Conservation (phyloP, 2,329 filamentous ascomycete species). For the Tolypocladium inflatum region DNA sequence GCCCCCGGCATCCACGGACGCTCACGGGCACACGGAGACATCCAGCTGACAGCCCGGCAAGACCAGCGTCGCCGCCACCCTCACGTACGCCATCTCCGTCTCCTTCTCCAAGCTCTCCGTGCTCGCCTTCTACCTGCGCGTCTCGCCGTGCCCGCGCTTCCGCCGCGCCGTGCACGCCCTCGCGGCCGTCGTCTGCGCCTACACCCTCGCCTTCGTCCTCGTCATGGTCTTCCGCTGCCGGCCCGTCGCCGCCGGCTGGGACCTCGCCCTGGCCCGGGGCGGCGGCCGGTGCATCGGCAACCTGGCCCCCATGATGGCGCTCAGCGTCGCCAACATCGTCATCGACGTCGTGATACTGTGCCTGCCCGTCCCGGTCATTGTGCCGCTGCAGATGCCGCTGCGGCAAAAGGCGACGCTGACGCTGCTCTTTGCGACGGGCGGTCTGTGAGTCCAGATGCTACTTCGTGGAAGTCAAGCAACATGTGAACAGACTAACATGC, state of each 20-base stretch:
- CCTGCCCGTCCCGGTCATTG: constrained; percentile 33
- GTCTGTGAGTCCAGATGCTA: constrained; percentile 11
- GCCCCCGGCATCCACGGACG: background rate
- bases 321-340: constrained; percentile 28
- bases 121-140: constrained; percentile 31
- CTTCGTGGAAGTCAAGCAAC: too few relatives aligned
- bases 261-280: constrained; percentile 20
- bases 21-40: too few relatives aligned
- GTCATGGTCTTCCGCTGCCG: constrained; percentile 30
- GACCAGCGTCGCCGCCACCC: constrained; percentile 24
- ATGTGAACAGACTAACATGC: background rate
- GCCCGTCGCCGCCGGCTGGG: constrained; percentile 32
- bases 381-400: constrained; percentile 34
- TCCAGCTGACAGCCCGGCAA: constrained; percentile 4
- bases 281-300: constrained; percentile 28
- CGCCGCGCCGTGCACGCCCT: constrained; percentile 10
- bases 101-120: constrained; percentile 3
- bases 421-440: constrained; percentile 28
- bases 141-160: constrained; percentile 16
- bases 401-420: constrained; percentile 41
- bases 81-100: constrained; percentile 22
- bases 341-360: constrained; percentile 35
- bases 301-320: constrained; percentile 17
- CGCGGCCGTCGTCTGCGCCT: constrained; percentile 26
- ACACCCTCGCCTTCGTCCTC: constrained; percentile 28